Conservation (phyloP, 345 rosid genomes). For the Punica granatum region DNA sequence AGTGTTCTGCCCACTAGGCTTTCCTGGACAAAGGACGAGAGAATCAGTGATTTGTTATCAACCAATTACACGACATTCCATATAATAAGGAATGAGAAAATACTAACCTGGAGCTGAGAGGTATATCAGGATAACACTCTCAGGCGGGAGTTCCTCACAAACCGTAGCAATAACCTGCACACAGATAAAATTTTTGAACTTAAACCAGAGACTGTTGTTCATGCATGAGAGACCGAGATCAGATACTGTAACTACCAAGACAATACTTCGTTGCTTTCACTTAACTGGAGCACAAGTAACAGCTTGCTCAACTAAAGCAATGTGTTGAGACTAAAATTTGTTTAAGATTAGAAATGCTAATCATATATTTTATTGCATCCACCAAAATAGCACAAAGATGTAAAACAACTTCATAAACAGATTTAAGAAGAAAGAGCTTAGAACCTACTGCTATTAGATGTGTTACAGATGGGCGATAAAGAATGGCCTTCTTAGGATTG, state of each 20-base stretch:
- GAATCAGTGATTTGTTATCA: neutral
- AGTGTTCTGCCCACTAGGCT: conserved; percentile 30
- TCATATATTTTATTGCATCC: neutral
- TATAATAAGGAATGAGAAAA: conserved; percentile 6
- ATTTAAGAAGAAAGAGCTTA: neutral
- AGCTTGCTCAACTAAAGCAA: neutral
- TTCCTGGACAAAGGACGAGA: conserved; percentile 37
- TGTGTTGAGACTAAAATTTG: neutral
- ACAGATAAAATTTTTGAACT: conserved; percentile 4
- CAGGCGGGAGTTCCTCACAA: conserved; percentile 82
- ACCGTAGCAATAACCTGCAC: conserved; percentile 85
- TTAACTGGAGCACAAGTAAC: neutral
- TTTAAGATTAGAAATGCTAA: neutral
- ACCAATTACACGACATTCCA: conserved; percentile 10
- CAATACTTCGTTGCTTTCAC: neutral
- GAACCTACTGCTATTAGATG: conserved; percentile 83
- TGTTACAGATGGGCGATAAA: conserved; percentile 82
- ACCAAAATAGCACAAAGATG: neutral
- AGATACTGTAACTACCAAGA: neutral
- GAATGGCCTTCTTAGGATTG: conserved; percentile 87
- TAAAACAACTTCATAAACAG: neutral
- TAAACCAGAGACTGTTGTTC: neutral
- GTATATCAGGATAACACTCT: conserved; percentile 70
- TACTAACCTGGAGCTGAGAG: conserved; percentile 74
- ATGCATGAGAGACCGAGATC: neutral